Evolutionary conservation across 176 grass and related monocot genomes (phyloP).

Genomic region (Areca catechu): DNA sequence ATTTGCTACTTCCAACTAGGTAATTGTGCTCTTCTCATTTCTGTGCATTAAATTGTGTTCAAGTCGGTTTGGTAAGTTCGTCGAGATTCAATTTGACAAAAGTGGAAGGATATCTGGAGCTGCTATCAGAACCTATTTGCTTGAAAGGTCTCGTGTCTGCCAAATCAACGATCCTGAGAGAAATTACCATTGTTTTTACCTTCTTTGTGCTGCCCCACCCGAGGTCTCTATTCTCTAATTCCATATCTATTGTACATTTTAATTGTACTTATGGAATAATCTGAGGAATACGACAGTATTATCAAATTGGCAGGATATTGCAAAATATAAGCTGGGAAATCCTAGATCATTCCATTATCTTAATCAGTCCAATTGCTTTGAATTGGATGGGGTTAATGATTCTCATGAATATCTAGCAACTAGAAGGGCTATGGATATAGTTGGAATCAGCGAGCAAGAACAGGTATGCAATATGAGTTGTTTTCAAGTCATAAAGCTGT

Average conservation of each 20-base stretch:
- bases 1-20: conserved; percentile 18
- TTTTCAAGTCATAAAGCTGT: neutral
- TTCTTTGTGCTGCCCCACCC: conserved; percentile 76
- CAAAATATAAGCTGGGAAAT: conserved; percentile 67
- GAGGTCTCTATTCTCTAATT: conserved; percentile 45
- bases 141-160: conserved; percentile 98
- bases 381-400: conserved; percentile 92
- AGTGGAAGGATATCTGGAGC: conserved; percentile 90
- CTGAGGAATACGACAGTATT: neutral
- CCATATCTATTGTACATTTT: neutral
- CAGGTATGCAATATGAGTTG: conserved; percentile 38
- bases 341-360: conserved; percentile 85
- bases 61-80: conserved; percentile 99
- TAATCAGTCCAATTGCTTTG: conserved; percentile 91
- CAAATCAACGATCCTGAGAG: conserved; percentile 97
- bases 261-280: conserved; percentile 1
- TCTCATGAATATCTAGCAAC: conserved; percentile 95
- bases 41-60: conserved; percentile 21
- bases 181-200: conserved; percentile 99
- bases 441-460: conserved; percentile 94
- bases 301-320: conserved; percentile 47
- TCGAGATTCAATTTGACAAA: conserved; percentile 99
- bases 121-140: conserved; percentile 98
- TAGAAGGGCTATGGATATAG: conserved; percentile 99
- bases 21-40: conserved; percentile 16